Evolutionary conservation across 2,329 filamentous ascomycete species (phyloP), one percentile per base, ranked within the genome.

Genomic region (Fusarium sterilihyphosum): DNA sequence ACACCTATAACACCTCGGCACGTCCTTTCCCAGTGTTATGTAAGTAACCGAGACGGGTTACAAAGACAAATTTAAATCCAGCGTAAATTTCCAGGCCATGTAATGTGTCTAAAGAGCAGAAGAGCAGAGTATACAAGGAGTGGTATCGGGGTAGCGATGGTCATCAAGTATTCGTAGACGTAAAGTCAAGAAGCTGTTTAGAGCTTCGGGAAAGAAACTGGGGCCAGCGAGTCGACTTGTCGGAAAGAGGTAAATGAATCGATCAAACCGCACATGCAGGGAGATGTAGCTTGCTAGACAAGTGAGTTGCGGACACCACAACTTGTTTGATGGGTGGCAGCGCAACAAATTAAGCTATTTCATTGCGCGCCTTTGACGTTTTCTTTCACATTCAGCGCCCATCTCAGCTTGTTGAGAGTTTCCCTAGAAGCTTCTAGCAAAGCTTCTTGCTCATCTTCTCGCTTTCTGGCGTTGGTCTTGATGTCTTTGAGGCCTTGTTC

Each of bases 341-440:
- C 40, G 52, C 37, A 50, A 20, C 40, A 31, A 31, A 46, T 33
- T 24, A 33, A 33, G 50, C 24, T 50, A 50, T 35, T 26, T 85
- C 80, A 91, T 80, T 88, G 81, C 12, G 89, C 88, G 62, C 84
- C 88, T 65, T 85, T 86, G 64, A 92, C 86, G 72, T 88, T 91
- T 70, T 88, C 83, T 83, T 93, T 91, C 59, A 93, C 87, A 61
- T 88, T 90, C 73, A 95, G 86, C 20, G 93, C 92, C 93, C 93
- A 95, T 78, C 86, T 89, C 81, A 95, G 86, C 84, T 94, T 90
- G 71, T 90, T 86, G 58, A 93, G 84, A n/a, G 89, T 88, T 75
- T 88, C 85, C 73, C 86, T 86, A 49, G 91, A 84, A 78, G 92
- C 89, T 43, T 86, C 82, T n/a, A 92, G 83, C 33, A 90, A 84